A percentile compares a stretch with the other conserved stretches of the same genome.
Conservation (phyloP, 768 basidiomycete species). For the Boletales sp. region DNA sequence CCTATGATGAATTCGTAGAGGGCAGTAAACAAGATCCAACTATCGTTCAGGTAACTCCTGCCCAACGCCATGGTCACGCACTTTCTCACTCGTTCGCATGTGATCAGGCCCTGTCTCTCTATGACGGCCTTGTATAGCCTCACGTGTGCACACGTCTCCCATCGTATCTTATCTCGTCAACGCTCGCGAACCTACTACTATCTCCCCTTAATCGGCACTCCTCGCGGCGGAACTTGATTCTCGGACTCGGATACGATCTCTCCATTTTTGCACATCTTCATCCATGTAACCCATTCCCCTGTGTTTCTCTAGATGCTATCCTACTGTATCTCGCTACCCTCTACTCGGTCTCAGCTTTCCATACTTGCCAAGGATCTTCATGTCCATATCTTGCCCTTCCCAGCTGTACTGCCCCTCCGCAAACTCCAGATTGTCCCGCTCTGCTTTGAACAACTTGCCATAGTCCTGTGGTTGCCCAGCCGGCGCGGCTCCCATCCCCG, state of each 20-base stretch:
- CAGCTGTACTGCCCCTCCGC: constrained; percentile 83
- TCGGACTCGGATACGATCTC: constrained; percentile 18
- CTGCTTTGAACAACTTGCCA: constrained; percentile 85
- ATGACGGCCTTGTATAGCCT: constrained; percentile 85
- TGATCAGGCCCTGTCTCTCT: constrained; percentile 84
- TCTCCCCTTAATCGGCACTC: constrained; percentile 27
- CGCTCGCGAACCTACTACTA: constrained; percentile 20
- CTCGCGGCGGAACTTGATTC: constrained; percentile 5
- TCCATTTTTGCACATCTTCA: constrained; percentile 22
- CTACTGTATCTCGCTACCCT: constrained; percentile 23
- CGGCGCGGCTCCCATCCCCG: constrained; percentile 42
- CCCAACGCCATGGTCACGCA: constrained; percentile 6
- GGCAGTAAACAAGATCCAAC: constrained; percentile 99
- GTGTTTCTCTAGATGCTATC: constrained; percentile 12
- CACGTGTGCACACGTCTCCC: constrained; percentile 2
- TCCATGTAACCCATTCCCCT: constrained; percentile 23
- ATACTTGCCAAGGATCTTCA: constrained; percentile 72
- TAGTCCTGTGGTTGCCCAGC: constrained; percentile 75
- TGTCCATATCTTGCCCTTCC: constrained; percentile 79
- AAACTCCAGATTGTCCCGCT: constrained; percentile 90
- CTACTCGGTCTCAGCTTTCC: constrained; percentile 47
- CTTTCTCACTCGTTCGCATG: constrained; percentile 10
- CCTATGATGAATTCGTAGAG: constrained; percentile 96
- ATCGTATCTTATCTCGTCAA: constrained; percentile 22
- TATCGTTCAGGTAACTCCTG: constrained; percentile 80